Evolutionary conservation across 257 asterid species (phyloP).

Genomic region (Solanum dulcamara): DNA sequence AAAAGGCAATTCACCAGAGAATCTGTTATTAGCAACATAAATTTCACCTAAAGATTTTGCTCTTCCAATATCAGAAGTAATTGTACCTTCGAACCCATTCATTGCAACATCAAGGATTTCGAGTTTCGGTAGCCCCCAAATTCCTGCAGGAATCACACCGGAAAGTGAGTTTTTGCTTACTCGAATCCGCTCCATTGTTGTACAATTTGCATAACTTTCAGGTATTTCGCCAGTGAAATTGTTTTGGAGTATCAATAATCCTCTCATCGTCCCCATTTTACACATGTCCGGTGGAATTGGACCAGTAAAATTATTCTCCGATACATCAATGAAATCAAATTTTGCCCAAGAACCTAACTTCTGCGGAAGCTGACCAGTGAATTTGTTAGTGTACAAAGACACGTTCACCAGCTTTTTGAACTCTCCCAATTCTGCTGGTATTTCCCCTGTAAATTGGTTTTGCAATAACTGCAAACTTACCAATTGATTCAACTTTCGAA

Average conservation of each 20-base stretch:
- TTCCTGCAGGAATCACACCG: conserved; percentile 58
- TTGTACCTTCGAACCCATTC: conserved; percentile 48
- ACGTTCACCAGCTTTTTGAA: conserved; percentile 48
- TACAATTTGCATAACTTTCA: conserved; percentile 45
- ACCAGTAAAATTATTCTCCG: conserved; percentile 62
- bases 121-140: conserved; percentile 63
- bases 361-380: conserved; percentile 54
- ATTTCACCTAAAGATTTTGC: conserved; percentile 49
- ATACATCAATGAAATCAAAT: conserved; percentile 54
- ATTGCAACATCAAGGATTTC: conserved; percentile 38
- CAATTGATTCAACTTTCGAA: conserved; percentile 36
- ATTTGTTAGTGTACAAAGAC: conserved; percentile 52
- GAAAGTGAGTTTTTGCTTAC: conserved; percentile 55
- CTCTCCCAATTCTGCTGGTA: conserved; percentile 71
- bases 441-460: conserved; percentile 55
- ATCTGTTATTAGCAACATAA: conserved; percentile 28
- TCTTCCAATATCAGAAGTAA: conserved; percentile 42
- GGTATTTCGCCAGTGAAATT: conserved; percentile 72
- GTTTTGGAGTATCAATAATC: conserved; percentile 50
- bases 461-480: conserved; percentile 52
- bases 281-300: conserved; percentile 92
- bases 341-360: conserved; percentile 72
- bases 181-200: conserved; percentile 42
- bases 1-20: conserved; percentile 48
- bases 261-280: conserved; percentile 45